These are phyloP conservation scores for Wallacemonas sp. DNA, from an alignment of 208 protist species.

Conservation along the genomic window DNA sequence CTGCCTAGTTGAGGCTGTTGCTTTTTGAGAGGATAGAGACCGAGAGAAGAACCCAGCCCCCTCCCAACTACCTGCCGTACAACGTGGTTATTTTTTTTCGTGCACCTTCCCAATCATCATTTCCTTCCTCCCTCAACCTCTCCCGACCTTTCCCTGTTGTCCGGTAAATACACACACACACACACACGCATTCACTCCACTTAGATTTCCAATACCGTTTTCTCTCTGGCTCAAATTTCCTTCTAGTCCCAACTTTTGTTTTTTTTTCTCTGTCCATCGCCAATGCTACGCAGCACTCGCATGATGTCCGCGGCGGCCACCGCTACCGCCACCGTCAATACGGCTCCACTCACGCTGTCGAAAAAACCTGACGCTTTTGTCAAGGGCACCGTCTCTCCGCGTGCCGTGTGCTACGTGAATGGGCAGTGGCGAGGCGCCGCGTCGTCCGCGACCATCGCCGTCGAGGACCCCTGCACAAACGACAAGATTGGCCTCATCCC, in stretches of 20 bases:
- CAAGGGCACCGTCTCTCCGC: slow-evolving; percentile 30
- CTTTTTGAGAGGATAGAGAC: no score
- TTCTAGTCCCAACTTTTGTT: no score
- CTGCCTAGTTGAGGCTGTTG: no score
- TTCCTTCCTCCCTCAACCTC: no score
- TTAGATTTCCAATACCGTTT: neutral
- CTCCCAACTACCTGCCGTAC: no score
- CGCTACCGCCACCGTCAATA: neutral
- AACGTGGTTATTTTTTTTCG: no score
- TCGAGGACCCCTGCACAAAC: slow-evolving; percentile 84
- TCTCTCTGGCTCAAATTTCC: neutral
- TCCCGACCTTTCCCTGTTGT: no score
- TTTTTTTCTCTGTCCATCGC: no score
- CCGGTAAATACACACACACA: no score
- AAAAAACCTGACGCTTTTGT: neutral
- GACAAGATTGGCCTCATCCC: slow-evolving; percentile 59
- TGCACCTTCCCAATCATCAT: no score
- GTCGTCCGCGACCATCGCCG: slow-evolving; percentile 32
- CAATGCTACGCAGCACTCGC: neutral
- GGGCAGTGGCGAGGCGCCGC: slow-evolving; percentile 40
- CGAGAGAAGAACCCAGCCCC: no score
- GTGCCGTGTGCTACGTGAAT: slow-evolving; percentile 67
- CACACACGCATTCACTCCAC: neutral
- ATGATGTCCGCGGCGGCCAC: neutral
- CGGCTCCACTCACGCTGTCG: neutral